Evolutionary conservation across 2,329 filamentous ascomycete genomes (phyloP).

Genomic region (Elsinoe perseae): DNA sequence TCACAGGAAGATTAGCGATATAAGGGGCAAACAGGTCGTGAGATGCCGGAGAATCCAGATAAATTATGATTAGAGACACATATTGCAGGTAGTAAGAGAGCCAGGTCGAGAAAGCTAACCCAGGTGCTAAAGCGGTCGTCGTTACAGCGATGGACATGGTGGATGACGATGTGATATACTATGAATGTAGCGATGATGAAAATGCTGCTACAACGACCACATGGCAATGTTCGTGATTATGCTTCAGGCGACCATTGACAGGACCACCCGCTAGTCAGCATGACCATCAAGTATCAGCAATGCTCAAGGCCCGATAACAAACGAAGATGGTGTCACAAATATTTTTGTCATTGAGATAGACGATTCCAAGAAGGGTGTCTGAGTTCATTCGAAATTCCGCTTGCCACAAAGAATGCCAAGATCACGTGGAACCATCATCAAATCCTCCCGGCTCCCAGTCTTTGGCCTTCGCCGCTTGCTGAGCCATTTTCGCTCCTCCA

Average conservation of each 20-base stretch:
- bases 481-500: conserved; percentile 25
- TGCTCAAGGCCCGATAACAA: too few species aligned
- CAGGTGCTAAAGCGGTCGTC: background rate
- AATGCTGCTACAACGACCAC: background rate
- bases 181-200: background rate
- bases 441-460: conserved; percentile 35
- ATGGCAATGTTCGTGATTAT: background rate
- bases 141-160: background rate
- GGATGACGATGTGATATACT: background rate
- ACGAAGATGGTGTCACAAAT: background rate
- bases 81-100: background rate
- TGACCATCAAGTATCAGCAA: too few species aligned
- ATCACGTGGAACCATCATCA: conserved; percentile 18
- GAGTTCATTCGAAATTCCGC: background rate
- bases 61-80: background rate
- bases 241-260: background rate
- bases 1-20: background rate
- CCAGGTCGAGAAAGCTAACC: background rate
- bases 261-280: background rate
- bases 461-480: conserved; percentile 19
- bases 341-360: background rate
- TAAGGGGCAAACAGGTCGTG: background rate
- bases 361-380: background rate
- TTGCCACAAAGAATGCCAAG: conserved; percentile 2
- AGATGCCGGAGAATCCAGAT: background rate